Percentiles rank a stretch among this genome's conserved stretches.
These are phyloP conservation scores for Symmetrospora coprosmae DNA, from an alignment of 768 basidiomycete species.

Conservation along the genomic window DNA sequence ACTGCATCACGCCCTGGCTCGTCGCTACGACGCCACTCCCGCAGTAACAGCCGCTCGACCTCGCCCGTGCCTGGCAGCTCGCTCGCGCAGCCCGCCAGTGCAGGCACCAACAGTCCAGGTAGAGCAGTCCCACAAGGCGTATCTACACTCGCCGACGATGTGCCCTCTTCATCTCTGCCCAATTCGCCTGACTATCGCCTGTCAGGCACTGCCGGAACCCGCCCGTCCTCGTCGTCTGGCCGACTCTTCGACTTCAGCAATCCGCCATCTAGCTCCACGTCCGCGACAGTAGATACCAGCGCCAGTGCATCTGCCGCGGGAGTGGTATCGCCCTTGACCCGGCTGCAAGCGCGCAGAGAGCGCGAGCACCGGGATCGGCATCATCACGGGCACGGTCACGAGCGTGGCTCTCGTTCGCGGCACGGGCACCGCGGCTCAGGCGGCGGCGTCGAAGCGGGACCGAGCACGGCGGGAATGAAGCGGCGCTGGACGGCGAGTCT, in stretches of 20 bases:
- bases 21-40: not conserved
- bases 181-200: not conserved
- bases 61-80: too few relatives aligned
- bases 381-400: too few relatives aligned
- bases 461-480: slow-evolving; percentile 6
- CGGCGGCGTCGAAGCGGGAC: not conserved
- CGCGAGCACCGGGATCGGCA: too few relatives aligned
- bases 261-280: not conserved
- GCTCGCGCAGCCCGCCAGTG: too few relatives aligned
- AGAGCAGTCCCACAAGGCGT: not conserved
- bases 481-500: slow-evolving; percentile 8
- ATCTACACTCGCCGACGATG: not conserved
- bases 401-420: not conserved
- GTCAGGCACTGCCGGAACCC: not conserved
- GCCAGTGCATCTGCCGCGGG: not conserved
- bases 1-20: not conserved
- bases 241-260: not conserved
- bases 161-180: slow-evolving; percentile 7
- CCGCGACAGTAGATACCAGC: not conserved
- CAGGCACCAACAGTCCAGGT: too few relatives aligned
- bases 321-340: slow-evolving; percentile 5
- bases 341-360: slow-evolving; percentile 12
- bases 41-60: not conserved
- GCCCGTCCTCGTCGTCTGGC: not conserved
- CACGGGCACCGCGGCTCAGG: not conserved